Percentiles rank a stretch among this genome's conserved stretches.
These are phyloP conservation scores for Suillus cothurnatus DNA, from an alignment of 768 basidiomycete species.

Conservation along the genomic window DNA sequence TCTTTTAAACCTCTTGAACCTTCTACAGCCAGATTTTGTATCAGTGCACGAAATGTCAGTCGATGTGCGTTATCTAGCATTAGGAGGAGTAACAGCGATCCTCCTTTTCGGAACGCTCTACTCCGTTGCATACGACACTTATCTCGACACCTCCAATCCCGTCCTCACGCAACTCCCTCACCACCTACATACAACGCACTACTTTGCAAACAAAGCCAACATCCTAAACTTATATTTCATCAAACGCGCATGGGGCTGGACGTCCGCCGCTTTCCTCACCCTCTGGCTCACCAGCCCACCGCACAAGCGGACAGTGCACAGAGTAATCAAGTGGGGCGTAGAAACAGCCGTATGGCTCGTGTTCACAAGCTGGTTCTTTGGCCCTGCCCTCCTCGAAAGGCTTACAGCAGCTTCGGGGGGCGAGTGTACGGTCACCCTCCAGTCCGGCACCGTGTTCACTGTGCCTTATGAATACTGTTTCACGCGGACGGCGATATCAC, in stretches of 20 bases:
- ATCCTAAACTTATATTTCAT: constrained; percentile 84
- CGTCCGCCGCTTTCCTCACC: constrained; percentile 63
- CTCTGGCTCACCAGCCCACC: constrained; percentile 61
- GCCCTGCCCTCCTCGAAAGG: constrained; percentile 74
- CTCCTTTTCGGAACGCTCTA: constrained; percentile 65
- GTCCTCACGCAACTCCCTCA: constrained; percentile 70
- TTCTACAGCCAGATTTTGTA: neutral
- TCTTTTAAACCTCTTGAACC: neutral
- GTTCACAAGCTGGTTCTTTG: constrained; percentile 89
- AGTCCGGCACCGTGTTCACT: constrained; percentile 51
- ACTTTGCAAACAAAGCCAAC: constrained; percentile 83
- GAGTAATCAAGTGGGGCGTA: constrained; percentile 54
- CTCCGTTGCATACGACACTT: constrained; percentile 64
- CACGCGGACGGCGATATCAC: constrained; percentile 51
- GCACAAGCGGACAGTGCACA: constrained; percentile 39
- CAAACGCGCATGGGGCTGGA: constrained; percentile 93
- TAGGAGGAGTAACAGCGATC: constrained; percentile 46
- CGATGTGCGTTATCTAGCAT: constrained; percentile 32
- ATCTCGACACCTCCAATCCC: constrained; percentile 85
- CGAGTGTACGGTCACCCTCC: constrained; percentile 70
- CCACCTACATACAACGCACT: constrained; percentile 59
- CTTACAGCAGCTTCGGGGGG: constrained; percentile 69
- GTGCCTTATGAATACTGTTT: constrained; percentile 64
- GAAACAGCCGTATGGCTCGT: constrained; percentile 70
- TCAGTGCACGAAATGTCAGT: neutral